A percentile compares a stretch with the other conserved stretches of the same genome.
Evolutionary conservation across 371 early-diverging fungal species (phyloP).

Genomic region (Syncephalastrum sp.): DNA sequence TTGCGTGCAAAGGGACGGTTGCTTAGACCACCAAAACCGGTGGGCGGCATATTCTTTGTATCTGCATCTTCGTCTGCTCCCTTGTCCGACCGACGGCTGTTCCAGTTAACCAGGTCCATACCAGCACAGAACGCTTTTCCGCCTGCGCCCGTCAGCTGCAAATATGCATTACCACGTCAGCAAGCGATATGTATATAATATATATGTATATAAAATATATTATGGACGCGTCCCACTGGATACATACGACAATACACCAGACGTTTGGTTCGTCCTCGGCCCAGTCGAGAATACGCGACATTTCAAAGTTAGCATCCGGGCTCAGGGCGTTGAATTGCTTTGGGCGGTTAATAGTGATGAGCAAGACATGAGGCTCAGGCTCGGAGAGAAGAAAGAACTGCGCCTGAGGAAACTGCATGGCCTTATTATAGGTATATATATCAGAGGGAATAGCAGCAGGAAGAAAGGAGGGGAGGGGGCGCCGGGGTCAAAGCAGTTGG

Average conservation of each 20-base stretch:
- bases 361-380: conserved; percentile 39
- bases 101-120: conserved; percentile 45
- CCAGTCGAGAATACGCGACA: conserved; percentile 40
- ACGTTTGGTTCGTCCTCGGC: conserved; percentile 41
- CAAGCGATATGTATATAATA: not conserved
- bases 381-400: conserved; percentile 29
- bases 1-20: conserved; percentile 38
- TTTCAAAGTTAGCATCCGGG: conserved; percentile 43
- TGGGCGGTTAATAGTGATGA: conserved; percentile 49
- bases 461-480: not conserved
- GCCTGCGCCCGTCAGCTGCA: conserved; percentile 49
- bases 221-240: not conserved
- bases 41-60: conserved; percentile 22
- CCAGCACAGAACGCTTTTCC: conserved; percentile 50
- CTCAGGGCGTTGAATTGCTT: conserved; percentile 43
- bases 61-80: conserved; percentile 3
- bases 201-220: not conserved
- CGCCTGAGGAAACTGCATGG: conserved; percentile 32
- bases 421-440: not conserved
- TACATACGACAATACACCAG: conserved; percentile 47
- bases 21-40: conserved; percentile 49
- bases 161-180: not conserved
- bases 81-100: conserved; percentile 13
- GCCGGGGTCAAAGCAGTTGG: too few species aligned
- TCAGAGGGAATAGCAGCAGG: not conserved